These are phyloP conservation scores for Aspergillus melleus DNA, from an alignment of 2,329 filamentous ascomycete genomes.

Conservation along the genomic window DNA sequence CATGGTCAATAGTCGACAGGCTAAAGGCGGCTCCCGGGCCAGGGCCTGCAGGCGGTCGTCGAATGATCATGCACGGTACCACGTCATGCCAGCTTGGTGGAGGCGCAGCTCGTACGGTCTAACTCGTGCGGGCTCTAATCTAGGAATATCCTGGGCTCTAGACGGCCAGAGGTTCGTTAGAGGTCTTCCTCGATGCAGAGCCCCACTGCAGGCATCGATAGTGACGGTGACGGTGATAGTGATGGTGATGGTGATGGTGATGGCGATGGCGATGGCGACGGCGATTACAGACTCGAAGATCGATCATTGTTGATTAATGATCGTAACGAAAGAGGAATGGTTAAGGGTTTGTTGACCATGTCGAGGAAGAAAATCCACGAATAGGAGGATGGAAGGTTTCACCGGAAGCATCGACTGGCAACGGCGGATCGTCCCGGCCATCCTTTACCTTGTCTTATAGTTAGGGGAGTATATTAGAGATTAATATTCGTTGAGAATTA, in stretches of 20 bases:
- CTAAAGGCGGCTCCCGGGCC: neutral
- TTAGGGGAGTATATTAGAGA: too few relatives aligned
- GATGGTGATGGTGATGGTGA: too few relatives aligned
- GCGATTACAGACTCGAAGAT: too few relatives aligned
- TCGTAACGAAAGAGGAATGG: too few relatives aligned
- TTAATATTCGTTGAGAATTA: too few relatives aligned
- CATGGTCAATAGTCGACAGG: constrained; percentile 10
- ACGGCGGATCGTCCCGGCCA: neutral
- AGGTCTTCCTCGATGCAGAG: constrained; percentile 6
- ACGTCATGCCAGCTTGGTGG: constrained; percentile 15
- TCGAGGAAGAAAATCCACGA: too few relatives aligned
- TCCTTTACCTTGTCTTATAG: neutral
- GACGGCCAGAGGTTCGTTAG: neutral
- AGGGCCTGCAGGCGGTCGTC: neutral
- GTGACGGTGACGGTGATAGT: neutral
- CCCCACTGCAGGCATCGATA: constrained; percentile 4
- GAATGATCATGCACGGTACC: constrained; percentile 10
- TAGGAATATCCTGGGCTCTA: neutral
- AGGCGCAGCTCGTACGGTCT: constrained; percentile 14
- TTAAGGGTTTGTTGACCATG: too few relatives aligned
- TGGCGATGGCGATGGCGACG: too few relatives aligned
- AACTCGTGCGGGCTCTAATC: constrained; percentile 3
- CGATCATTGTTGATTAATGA: too few relatives aligned
- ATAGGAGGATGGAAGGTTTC: too few relatives aligned
- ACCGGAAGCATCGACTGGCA: too few relatives aligned